These are phyloP conservation scores for Russula vinacea DNA, from an alignment of 768 basidiomycete genomes.

Conservation along the genomic window DNA sequence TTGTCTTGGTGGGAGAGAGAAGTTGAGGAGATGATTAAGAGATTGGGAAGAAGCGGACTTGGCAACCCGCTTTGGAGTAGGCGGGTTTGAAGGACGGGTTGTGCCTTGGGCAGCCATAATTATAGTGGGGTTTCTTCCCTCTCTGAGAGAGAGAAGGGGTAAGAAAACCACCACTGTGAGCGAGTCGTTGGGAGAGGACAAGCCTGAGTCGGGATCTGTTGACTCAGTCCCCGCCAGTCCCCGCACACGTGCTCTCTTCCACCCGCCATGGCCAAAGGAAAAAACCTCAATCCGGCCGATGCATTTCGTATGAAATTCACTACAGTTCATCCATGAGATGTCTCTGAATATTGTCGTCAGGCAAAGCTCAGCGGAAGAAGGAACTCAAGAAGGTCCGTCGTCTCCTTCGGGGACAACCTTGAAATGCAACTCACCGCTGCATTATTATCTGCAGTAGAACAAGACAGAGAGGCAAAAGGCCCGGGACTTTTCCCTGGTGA, in stretches of 20 bases:
- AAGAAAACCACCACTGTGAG: slow-evolving; percentile 34
- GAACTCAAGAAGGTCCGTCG: slow-evolving; percentile 86
- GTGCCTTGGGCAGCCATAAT: slow-evolving; percentile 30
- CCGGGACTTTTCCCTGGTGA: slow-evolving; percentile 86
- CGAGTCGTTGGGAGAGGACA: slow-evolving; percentile 22
- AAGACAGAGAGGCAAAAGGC: slow-evolving; percentile 78
- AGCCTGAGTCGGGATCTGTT: slow-evolving; percentile 23
- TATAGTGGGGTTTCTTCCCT: slow-evolving; percentile 45
- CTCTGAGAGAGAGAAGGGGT: slow-evolving; percentile 41
- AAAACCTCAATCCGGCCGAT: slow-evolving; percentile 90
- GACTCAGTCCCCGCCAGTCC: slow-evolving; percentile 30
- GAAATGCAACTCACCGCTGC: background rate
- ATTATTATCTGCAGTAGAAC: slow-evolving; percentile 65
- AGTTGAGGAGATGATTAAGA: slow-evolving; percentile 88
- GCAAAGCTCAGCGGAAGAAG: slow-evolving; percentile 90
- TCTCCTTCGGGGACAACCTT: background rate
- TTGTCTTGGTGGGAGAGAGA: slow-evolving; percentile 87
- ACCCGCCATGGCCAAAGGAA: slow-evolving; percentile 76
- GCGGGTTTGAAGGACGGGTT: slow-evolving; percentile 35
- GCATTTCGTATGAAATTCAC: slow-evolving; percentile 65
- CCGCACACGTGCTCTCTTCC: slow-evolving; percentile 1
- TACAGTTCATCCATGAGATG: background rate
- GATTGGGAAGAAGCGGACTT: slow-evolving; percentile 70
- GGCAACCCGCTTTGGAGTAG: slow-evolving; percentile 54
- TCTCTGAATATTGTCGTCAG: slow-evolving; percentile 42